phyloP scores from a whole-genome alignment of 2,329 filamentous ascomycete genomes.

The Colletotrichum neosansevieriae region DNA sequence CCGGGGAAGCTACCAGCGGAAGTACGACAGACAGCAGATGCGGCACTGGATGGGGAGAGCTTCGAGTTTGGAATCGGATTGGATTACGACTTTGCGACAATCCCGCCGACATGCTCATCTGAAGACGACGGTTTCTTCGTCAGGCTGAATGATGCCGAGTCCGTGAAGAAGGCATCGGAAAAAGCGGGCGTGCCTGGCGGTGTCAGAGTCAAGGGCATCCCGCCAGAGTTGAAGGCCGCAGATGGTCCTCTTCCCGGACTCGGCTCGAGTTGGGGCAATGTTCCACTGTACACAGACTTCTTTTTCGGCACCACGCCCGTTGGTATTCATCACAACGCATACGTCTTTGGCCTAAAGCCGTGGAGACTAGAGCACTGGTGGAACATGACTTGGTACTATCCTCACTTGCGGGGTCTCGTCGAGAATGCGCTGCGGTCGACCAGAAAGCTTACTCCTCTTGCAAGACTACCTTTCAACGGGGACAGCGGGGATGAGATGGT shows the following conservation, averaged over 20 bases:
- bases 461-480: constrained; percentile 32
- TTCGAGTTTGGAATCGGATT: constrained; percentile 56
- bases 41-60: constrained; percentile 44
- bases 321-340: constrained; percentile 54
- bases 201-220: constrained; percentile 46
- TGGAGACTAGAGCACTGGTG: constrained; percentile 51
- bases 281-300: constrained; percentile 53
- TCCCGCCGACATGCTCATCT: constrained; percentile 52
- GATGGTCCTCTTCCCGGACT: constrained; percentile 39
- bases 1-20: constrained; percentile 37
- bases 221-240: constrained; percentile 45
- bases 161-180: constrained; percentile 43
- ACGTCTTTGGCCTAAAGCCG: constrained; percentile 48
- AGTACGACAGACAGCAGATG: constrained; percentile 45
- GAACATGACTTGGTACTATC: constrained; percentile 52
- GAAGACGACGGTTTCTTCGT: constrained; percentile 53
- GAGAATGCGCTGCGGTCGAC: constrained; percentile 43
- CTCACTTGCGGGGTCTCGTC: constrained; percentile 48
- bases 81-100: constrained; percentile 54
- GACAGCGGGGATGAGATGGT: constrained; percentile 31
- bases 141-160: constrained; percentile 44
- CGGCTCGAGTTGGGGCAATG: constrained; percentile 45
- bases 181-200: constrained; percentile 49
- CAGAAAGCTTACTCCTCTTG: constrained; percentile 42
- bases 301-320: constrained; percentile 52